A percentile compares a stretch with the other conserved stretches of the same genome.
Evolutionary conservation across 331 rosid species (phyloP).

Genomic region (Acacia pycnantha): DNA sequence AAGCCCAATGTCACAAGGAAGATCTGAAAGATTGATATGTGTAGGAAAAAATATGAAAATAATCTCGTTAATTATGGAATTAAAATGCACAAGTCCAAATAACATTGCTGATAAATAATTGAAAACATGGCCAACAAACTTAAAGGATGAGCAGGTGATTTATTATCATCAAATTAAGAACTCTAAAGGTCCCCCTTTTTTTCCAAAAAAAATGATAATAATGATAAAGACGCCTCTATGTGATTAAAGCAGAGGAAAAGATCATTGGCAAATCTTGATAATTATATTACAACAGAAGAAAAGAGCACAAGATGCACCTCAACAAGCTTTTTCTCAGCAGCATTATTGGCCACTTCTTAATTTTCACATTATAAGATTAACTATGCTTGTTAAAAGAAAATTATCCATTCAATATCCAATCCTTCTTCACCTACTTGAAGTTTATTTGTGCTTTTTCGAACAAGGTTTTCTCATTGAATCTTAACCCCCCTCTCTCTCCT

Average conservation of each 20-base stretch:
- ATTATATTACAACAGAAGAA: conserved; percentile 15
- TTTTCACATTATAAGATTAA: neutral
- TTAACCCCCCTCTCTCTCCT: neutral
- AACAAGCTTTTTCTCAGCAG: conserved; percentile 8
- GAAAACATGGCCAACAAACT: conserved; percentile 10
- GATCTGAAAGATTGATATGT: conserved; percentile 53
- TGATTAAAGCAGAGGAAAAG: neutral
- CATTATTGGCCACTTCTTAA: neutral
- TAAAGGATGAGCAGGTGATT: conserved; percentile 16
- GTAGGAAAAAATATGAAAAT: conserved; percentile 5
- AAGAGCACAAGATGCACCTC: neutral
- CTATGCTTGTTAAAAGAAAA: neutral
- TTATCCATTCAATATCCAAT: neutral
- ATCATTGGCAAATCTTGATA: conserved; percentile 11
- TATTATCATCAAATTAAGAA: conserved; percentile 17
- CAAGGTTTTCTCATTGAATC: neutral
- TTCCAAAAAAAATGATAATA: neutral
- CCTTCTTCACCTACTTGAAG: neutral
- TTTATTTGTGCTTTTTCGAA: neutral
- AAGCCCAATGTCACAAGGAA: conserved; percentile 72
- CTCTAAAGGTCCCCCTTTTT: neutral
- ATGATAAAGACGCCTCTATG: conserved; percentile 11
- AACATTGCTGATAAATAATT: conserved; percentile 1
- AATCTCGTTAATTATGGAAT: neutral
- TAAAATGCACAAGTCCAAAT: conserved; percentile 18